Evolutionary conservation across 2,329 filamentous ascomycete genomes (phyloP).

Genomic region (Aspergillus ruber): DNA sequence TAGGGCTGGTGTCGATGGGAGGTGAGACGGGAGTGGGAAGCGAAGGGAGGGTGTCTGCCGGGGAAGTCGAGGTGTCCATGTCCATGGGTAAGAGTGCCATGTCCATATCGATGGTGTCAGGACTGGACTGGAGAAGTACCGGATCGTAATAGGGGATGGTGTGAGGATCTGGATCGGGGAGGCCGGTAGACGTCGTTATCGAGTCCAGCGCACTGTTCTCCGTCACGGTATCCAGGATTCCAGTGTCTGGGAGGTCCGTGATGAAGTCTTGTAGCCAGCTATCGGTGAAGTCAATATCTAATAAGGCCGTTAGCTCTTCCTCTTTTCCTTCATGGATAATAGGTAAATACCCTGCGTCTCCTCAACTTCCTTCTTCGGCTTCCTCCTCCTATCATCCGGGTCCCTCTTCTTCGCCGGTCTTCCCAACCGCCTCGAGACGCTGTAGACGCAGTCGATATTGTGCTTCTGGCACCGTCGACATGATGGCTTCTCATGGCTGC

Average conservation of each 20-base stretch:
- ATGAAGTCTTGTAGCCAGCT: slow-evolving; percentile 26
- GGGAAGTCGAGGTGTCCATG: not conserved
- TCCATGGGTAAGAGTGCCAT: not conserved
- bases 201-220: not conserved
- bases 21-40: not conserved
- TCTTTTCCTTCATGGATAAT: not conserved
- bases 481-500: slow-evolving; percentile 30
- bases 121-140: not conserved
- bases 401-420: slow-evolving; percentile 28
- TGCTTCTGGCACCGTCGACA: slow-evolving; percentile 31
- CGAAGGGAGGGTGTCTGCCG: not conserved
- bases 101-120: not conserved
- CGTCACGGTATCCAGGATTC: not conserved
- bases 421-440: slow-evolving; percentile 29
- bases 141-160: not conserved
- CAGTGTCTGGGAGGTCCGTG: slow-evolving; percentile 4
- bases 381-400: not conserved
- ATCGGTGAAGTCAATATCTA: slow-evolving; percentile 19
- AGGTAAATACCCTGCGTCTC: not conserved
- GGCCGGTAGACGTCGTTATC: not conserved
- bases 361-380: not conserved
- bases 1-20: not conserved
- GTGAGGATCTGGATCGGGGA: not conserved
- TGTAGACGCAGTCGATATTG: slow-evolving; percentile 29
- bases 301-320: not conserved